phyloP scores from a whole-genome alignment of 2,329 filamentous ascomycete genomes.

The Boeremia lycopersici region DNA sequence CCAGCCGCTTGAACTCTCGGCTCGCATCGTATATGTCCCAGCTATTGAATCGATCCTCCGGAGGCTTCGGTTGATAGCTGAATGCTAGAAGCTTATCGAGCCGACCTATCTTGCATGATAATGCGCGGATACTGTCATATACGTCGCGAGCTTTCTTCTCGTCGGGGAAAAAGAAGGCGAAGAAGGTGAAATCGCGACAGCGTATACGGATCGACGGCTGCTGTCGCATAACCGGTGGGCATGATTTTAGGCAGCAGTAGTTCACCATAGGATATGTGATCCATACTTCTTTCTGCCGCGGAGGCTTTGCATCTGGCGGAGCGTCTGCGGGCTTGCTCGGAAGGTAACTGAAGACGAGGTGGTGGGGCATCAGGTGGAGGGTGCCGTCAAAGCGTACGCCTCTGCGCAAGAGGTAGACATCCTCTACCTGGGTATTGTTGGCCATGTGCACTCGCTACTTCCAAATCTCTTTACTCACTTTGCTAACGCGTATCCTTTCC shows the following conservation, averaged over 20 bases:
- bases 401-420: slow-evolving; percentile 64
- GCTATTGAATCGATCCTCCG: slow-evolving; percentile 76
- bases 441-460: not conserved
- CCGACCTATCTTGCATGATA: slow-evolving; percentile 80
- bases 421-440: slow-evolving; percentile 58
- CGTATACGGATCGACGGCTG: slow-evolving; percentile 84
- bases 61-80: slow-evolving; percentile 74
- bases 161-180: slow-evolving; percentile 84
- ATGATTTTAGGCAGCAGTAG: slow-evolving; percentile 77
- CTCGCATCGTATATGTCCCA: slow-evolving; percentile 86
- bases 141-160: slow-evolving; percentile 79
- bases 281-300: slow-evolving; percentile 75
- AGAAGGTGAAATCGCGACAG: slow-evolving; percentile 91
- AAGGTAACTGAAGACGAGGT: slow-evolving; percentile 67
- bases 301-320: slow-evolving; percentile 47
- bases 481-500: slow-evolving; percentile 56
- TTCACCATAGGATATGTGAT: slow-evolving; percentile 93
- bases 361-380: slow-evolving; percentile 67
- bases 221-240: slow-evolving; percentile 70
- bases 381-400: slow-evolving; percentile 63
- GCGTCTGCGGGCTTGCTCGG: slow-evolving; percentile 49
- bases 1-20: slow-evolving; percentile 85
- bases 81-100: slow-evolving; percentile 94
- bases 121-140: slow-evolving; percentile 81
- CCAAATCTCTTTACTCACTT: slow-evolving; percentile 38